phyloP scores from a whole-genome alignment of 257 asterid species.

The Solanum neorickii region DNA sequence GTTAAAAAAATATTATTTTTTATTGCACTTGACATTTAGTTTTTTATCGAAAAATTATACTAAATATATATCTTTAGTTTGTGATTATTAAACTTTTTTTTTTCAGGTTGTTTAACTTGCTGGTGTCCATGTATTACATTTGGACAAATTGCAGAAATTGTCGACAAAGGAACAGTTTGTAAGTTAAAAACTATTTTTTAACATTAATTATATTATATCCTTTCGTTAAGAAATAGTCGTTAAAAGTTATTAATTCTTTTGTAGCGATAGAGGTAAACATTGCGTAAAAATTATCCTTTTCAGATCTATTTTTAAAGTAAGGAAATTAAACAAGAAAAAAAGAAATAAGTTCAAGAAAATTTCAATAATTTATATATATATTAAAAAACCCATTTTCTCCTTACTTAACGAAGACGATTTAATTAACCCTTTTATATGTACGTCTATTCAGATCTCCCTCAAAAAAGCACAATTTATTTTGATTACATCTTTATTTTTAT shows the following conservation, averaged over 20 bases:
- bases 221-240: background rate
- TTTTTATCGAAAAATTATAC: too few relatives aligned
- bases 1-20: background rate
- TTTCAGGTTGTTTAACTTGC: slow-evolving; percentile 19
- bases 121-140: slow-evolving; percentile 22
- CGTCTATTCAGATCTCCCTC: too few relatives aligned
- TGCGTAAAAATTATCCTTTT: rapidly evolving
- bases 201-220: background rate
- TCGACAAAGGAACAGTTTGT: slow-evolving; percentile 17
- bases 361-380: background rate
- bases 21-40: too few relatives aligned
- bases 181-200: background rate
- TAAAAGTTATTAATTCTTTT: too few relatives aligned
- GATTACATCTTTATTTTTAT: too few relatives aligned
- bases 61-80: too few relatives aligned
- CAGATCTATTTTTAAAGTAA: background rate
- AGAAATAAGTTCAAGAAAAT: background rate
- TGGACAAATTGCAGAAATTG: slow-evolving; percentile 20
- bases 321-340: background rate
- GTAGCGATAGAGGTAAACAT: too few relatives aligned
- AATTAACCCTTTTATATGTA: background rate
- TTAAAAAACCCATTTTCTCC: background rate
- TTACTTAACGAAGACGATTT: background rate
- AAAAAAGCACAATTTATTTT: too few relatives aligned
- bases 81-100: background rate